Conservation (phyloP, 345 rosid genomes). For the Hevea brasiliensis region DNA sequence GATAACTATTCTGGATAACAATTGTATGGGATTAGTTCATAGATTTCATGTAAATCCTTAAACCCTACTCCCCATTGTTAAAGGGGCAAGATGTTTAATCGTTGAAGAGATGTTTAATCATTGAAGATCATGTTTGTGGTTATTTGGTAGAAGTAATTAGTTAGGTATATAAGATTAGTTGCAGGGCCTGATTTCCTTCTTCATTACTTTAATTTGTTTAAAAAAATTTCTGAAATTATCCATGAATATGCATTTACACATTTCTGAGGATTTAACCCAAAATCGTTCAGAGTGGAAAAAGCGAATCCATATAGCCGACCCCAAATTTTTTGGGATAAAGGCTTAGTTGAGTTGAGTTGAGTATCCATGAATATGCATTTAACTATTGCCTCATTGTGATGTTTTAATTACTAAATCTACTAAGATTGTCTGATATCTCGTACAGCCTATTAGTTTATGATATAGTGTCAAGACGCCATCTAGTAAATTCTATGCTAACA, state of each 20-base stretch:
- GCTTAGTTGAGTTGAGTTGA: too few species aligned
- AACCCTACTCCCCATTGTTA: background rate
- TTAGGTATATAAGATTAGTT: background rate
- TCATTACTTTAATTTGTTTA: background rate
- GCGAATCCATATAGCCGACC: too few species aligned
- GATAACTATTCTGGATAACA: background rate
- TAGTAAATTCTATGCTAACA: background rate
- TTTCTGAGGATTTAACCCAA: too few species aligned
- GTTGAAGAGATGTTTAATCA: background rate
- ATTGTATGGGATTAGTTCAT: background rate
- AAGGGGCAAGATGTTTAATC: too few species aligned
- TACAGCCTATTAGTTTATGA: background rate
- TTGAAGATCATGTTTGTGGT: background rate
- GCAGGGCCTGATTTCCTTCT: background rate
- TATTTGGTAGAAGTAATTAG: background rate
- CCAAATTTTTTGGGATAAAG: too few species aligned
- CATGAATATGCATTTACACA: too few species aligned
- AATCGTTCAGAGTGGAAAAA: too few species aligned
- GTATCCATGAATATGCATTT: background rate
- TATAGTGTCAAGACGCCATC: background rate
- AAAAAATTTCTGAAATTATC: too few species aligned
- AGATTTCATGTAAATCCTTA: background rate
- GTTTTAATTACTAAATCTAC: background rate
- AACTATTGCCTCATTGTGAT: background rate
- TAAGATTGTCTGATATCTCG: background rate